Base-by-base conservation (phyloP, 2,329 filamentous ascomycete genomes). In the Aspergillus brunneoviolaceus region DNA sequence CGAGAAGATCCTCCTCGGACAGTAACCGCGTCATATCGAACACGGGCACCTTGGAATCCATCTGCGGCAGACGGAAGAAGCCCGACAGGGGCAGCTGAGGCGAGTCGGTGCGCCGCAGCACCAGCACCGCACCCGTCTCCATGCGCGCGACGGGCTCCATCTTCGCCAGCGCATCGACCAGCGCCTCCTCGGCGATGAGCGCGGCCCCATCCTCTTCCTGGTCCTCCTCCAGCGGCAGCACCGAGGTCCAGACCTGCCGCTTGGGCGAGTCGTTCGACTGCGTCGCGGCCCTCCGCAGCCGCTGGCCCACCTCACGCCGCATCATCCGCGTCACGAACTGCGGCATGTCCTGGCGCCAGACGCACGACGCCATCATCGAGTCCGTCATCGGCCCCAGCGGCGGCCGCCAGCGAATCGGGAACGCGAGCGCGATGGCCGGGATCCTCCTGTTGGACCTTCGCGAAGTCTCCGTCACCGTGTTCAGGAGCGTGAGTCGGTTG, bases 291-390 rank as follows among this genome's bases (percentile, higher is more conserved):
- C 72, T 70, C 5, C 39, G 39, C 49, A 84, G 62, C n/a, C 72
- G 70, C 55, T 71, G 74, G 7, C 73, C 51, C 0, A 75, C 69
- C 10, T 74, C 69, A 49, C 68, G 71, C 21, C 74, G 73, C 69
- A 82, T 70, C 50, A 74, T 61, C 6, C 63, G 64, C 0, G 79
- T 63, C 3, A 82, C 65, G 50, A 81, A 74, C 3, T 74, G 70
- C 3, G 79, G 68, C 77, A 83, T 82, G 65, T 84, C 80, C 53
- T 77, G 68, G 14, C 79, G 73, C 80, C 81, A 84, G 1, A 80
- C 69, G 12, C 80, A 56, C 5, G 69, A 67, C 29, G 66, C 70
- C 23, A 74, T 59, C 12, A 74, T 66, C 2, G 55, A 50, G 6
- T 62, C 49, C 1, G 68, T 70, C 25, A 74, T 48, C 6, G 72